These are phyloP conservation scores for Aethionema arabicum DNA, from an alignment of 345 rosid genomes.

Conservation along the genomic window DNA sequence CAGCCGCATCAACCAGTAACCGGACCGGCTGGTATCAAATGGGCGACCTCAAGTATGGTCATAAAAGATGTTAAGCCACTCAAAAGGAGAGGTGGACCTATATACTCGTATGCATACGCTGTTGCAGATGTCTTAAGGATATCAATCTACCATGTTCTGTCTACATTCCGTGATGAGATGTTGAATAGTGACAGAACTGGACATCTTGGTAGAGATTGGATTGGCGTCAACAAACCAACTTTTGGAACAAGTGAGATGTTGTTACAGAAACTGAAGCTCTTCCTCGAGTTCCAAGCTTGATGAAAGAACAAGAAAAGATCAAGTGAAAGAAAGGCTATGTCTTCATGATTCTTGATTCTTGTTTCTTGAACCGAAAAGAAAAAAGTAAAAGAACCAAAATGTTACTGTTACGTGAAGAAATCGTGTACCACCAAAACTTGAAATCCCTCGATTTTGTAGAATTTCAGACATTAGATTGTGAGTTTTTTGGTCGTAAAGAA, in stretches of 20 bases:
- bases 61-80: conserved; percentile 53
- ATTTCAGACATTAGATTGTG: conserved; percentile 11
- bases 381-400: conserved; percentile 1
- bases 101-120: conserved; percentile 65
- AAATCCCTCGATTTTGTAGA: conserved; percentile 29
- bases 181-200: conserved; percentile 55
- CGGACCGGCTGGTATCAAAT: conserved; percentile 71
- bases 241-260: conserved; percentile 69
- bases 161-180: conserved; percentile 80
- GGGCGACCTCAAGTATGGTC: conserved; percentile 58
- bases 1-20: conserved; percentile 60
- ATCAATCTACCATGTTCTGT: conserved; percentile 66
- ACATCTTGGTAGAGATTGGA: conserved; percentile 81
- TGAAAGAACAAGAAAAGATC: not conserved
- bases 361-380: not conserved
- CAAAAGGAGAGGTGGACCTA: conserved; percentile 51
- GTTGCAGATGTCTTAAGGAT: conserved; percentile 71
- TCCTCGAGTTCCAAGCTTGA: conserved; percentile 70
- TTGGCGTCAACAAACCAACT: conserved; percentile 47
- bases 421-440: conserved; percentile 1
- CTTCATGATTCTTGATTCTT: conserved; percentile 7
- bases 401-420: conserved; percentile 15
- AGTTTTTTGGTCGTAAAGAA: too few relatives aligned
- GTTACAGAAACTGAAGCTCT: conserved; percentile 65
- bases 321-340: not conserved